Evolutionary conservation across 2,329 filamentous ascomycete genomes (phyloP), one percentile per base, ranked within the genome.

Genomic region (Botrytis tulipae): DNA sequence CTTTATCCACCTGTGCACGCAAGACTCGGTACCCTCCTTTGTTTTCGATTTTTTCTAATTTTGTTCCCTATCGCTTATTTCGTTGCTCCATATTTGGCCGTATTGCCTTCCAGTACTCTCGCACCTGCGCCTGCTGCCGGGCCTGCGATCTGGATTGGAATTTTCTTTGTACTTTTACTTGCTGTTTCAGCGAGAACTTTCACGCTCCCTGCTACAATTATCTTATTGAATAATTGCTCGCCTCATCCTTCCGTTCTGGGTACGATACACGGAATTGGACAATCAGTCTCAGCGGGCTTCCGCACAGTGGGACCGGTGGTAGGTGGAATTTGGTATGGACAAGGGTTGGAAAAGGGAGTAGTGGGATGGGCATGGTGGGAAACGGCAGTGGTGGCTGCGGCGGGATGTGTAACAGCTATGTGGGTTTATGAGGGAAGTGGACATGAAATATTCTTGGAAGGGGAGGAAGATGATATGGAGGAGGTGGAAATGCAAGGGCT

Each of bases 41-140:
- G 88, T n/a, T 93, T 92, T 82, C 86, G 88, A 35, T 85, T 85
- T 74, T 92, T 91, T 72, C 83, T 93, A 1, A 85, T 88, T 14
- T 84, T 93, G 14, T 93, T 93, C 73, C 89, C 91, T 0, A 72
- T 91, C 5, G 89, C 91, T 1, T 94, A 94, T 80, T 83, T 89
- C 25, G 82, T 92, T 2, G 88, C 90, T 16, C 92, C 91, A 0
- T 92, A 91, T 78, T 85, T 94, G 22, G 86, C 90, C 0, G 83
- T 92, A 25, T 59, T 79, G 3, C 77, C 77, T 79, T 82, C 57
- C 74, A 75, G 76, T 74, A 80, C 78, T 71, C 76, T 78, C 59
- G 75, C 77, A 71, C 82, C 78, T 25, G 81, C 80, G 72, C 82
- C 81, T 75, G 84, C 70, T 79, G 84, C 78, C 79, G 84, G 85